Evolutionary conservation across 768 basidiomycete genomes (phyloP), one percentile per base, ranked within the genome.

Genomic region (Boletus subparvulus): DNA sequence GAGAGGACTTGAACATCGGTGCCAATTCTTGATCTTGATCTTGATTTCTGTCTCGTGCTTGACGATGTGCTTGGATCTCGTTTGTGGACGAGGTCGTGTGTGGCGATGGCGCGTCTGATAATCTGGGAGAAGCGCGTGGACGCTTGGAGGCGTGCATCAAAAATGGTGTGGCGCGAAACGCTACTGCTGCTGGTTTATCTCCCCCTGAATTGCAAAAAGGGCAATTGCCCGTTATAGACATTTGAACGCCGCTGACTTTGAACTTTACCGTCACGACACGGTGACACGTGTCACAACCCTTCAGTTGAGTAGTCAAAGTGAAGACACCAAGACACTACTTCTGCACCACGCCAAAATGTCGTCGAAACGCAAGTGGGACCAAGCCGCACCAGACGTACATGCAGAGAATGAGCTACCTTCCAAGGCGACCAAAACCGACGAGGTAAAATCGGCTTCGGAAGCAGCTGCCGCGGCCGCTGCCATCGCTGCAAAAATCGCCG

Each of bases 401-500:
- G 64, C 78, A 4, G 64, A 86, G 79, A 56, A 63, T 65, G 46
- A 67, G 52, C 6, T 75, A 74, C 79, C 81, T 2, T 55, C 69
- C 10, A 83, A 83, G 54, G 75, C 73, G 2, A 66, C 72, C 13
- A 80, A 79, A 61, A 70, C 69, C 2, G 82, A 83, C 1, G 81
- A 83, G 43, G 75, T 71, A 46, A 82, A 83, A 65, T 73, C 73
- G 2, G 82, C 83, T 0, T 79, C 80, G 1, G 83, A 84, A 51
- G 81, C 83, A 6, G 83, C 85, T 3, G 87, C 88, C 4, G 86
- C 85, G 0, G 88, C 89, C 1, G 90, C 89, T 10, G 92, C 92
- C 42, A 93, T 94, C 60, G 92, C 94, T 56, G 94, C 94, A 58
- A 94, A 94, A 82, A 95, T 97, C 71, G 94, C 94, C 8, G 93